These are phyloP conservation scores for Leccinum disarticulatum DNA, from an alignment of 768 basidiomycete genomes.

Conservation along the genomic window DNA sequence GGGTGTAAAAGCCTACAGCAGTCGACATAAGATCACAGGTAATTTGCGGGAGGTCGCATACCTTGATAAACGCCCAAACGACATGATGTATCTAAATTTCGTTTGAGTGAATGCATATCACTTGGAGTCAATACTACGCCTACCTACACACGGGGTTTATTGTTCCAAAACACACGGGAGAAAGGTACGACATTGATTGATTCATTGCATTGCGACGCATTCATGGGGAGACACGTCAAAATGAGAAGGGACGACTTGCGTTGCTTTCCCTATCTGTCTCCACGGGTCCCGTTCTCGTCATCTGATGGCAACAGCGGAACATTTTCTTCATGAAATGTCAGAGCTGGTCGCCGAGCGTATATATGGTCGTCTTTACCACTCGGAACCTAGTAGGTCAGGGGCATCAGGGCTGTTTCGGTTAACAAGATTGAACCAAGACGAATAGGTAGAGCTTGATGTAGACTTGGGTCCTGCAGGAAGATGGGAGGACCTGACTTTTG, in stretches of 20 bases:
- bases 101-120: background rate
- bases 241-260: background rate
- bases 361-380: background rate
- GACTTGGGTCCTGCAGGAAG: background rate
- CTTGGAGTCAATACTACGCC: background rate
- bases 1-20: slow-evolving; percentile 38
- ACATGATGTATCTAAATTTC: slow-evolving; percentile 29
- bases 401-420: background rate
- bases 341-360: background rate
- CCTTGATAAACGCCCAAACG: slow-evolving; percentile 45
- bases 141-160: slow-evolving; percentile 3
- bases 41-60: background rate
- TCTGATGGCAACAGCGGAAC: background rate
- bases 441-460: background rate
- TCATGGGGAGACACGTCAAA: background rate
- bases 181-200: background rate
- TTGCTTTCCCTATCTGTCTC: background rate
- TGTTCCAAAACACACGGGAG: background rate
- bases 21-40: background rate
- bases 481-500: too few species aligned
- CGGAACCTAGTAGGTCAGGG: background rate
- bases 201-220: background rate
- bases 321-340: background rate
- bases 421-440: background rate
- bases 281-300: background rate